Evolutionary conservation across 306 rosid species (phyloP).

Genomic region (Ormosia emarginata): DNA sequence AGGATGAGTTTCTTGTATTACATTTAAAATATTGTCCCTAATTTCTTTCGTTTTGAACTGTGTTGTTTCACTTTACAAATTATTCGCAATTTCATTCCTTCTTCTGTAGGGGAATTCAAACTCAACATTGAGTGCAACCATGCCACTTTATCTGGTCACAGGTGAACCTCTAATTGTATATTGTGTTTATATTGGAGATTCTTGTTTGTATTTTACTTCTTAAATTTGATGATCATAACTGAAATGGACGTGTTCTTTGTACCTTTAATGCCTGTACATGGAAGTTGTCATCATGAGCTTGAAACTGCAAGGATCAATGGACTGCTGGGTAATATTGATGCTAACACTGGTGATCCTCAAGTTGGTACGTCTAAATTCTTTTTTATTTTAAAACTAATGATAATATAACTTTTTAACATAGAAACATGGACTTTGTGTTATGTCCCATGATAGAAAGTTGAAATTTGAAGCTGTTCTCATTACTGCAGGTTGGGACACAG

Average conservation of each 20-base stretch:
- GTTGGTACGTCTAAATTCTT: slow-evolving; percentile 48
- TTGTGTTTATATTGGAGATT: not conserved
- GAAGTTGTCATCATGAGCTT: slow-evolving; percentile 92
- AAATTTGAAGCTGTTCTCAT: slow-evolving; percentile 16
- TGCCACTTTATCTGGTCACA: slow-evolving; percentile 95
- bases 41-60: slow-evolving; percentile 3
- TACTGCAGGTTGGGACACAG: slow-evolving; percentile 92
- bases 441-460: not conserved
- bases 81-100: slow-evolving; percentile 6
- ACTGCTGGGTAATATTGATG: slow-evolving; percentile 83
- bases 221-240: not conserved
- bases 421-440: not conserved
- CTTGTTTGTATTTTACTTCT: slow-evolving; percentile 6
- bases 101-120: slow-evolving; percentile 74
- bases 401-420: not conserved
- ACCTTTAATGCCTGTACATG: not conserved
- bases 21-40: not conserved
- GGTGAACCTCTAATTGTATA: slow-evolving; percentile 40
- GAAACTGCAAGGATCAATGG: slow-evolving; percentile 96
- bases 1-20: not conserved
- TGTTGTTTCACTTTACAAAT: not conserved
- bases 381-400: not conserved
- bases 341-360: slow-evolving; percentile 97
- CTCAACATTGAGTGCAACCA: slow-evolving; percentile 97
- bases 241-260: slow-evolving; percentile 9